Conservation (phyloP, 352 stramenopile species). For the Phytophthora sp. region DNA sequence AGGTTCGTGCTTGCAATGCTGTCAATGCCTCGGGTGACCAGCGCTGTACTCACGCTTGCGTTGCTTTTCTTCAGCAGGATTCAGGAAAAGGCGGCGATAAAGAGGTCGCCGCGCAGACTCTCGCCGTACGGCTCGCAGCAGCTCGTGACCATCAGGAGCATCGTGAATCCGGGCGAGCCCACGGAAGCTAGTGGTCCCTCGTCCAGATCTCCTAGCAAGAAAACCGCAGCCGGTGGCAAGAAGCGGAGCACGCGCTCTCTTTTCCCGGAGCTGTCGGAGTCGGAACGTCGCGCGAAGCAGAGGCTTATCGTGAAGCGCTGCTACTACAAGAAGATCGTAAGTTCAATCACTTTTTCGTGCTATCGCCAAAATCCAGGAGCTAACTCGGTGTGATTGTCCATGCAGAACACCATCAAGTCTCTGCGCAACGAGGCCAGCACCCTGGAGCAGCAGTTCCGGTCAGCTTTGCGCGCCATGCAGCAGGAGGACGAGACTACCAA, state of each 20-base stretch:
- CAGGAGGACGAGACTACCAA: slow-evolving; percentile 31
- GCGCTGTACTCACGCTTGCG: background rate
- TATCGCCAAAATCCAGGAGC: slow-evolving; percentile 25
- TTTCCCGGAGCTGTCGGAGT: slow-evolving; percentile 48
- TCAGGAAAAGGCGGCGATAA: slow-evolving; percentile 37
- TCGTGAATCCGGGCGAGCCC: slow-evolving; percentile 26
- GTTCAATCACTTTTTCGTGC: slow-evolving; percentile 32
- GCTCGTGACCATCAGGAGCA: slow-evolving; percentile 32
- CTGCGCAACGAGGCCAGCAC: slow-evolving; percentile 53
- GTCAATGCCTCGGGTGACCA: background rate
- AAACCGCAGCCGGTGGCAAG: slow-evolving; percentile 21
- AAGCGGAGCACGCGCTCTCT: slow-evolving; percentile 62
- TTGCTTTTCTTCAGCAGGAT: slow-evolving; percentile 13
- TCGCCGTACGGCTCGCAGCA: slow-evolving; percentile 21
- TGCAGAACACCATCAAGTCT: slow-evolving; percentile 72
- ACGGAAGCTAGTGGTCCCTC: slow-evolving; percentile 24
- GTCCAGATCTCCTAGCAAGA: slow-evolving; percentile 1
- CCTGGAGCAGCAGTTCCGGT: slow-evolving; percentile 48
- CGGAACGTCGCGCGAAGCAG: slow-evolving; percentile 67
- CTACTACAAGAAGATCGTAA: slow-evolving; percentile 86
- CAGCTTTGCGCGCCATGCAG: slow-evolving; percentile 39
- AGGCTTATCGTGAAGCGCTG: slow-evolving; percentile 74
- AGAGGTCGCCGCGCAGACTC: slow-evolving; percentile 29
- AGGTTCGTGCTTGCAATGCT: slow-evolving; percentile 2
- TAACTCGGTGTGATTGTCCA: slow-evolving; percentile 20